Evolutionary conservation across 805 yeast species (phyloP).

Genomic region (Starmerella bombicola): DNA sequence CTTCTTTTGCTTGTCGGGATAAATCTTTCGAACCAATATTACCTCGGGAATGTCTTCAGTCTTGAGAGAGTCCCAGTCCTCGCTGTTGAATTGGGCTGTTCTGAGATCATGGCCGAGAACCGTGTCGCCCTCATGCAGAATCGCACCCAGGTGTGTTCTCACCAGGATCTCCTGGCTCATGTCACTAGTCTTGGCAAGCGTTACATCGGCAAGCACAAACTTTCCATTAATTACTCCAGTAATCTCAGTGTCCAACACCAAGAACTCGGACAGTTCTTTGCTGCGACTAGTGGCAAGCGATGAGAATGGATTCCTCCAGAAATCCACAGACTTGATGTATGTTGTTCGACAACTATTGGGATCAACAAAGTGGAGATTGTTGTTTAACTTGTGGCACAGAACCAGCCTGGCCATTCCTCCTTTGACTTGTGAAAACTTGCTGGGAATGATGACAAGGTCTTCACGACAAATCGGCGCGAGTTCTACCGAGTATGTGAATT

Average conservation of each 20-base stretch:
- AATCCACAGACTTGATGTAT: slow-evolving; percentile 57
- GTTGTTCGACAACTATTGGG: slow-evolving; percentile 67
- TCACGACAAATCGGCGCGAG: slow-evolving; percentile 95
- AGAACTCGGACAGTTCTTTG: slow-evolving; percentile 64
- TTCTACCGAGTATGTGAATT: slow-evolving; percentile 86
- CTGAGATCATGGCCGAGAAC: slow-evolving; percentile 80
- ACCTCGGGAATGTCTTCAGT: slow-evolving; percentile 50
- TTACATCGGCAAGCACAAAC: slow-evolving; percentile 74
- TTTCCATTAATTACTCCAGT: slow-evolving; percentile 69
- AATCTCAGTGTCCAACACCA: slow-evolving; percentile 89
- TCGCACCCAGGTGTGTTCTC: slow-evolving; percentile 85
- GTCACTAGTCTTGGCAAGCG: slow-evolving; percentile 81
- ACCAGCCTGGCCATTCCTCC: slow-evolving; percentile 76
- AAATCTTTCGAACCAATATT: slow-evolving; percentile 77
- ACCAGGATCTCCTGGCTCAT: slow-evolving; percentile 74
- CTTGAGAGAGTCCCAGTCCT: slow-evolving; percentile 32
- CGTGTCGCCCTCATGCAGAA: slow-evolving; percentile 92
- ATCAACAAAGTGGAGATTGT: slow-evolving; percentile 75
- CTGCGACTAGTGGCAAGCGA: slow-evolving; percentile 41
- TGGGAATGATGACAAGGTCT: slow-evolving; percentile 85
- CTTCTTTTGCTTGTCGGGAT: slow-evolving; percentile 56
- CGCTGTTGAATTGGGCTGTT: slow-evolving; percentile 67
- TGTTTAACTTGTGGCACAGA: slow-evolving; percentile 72
- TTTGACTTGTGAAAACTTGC: slow-evolving; percentile 65
- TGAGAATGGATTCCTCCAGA: slow-evolving; percentile 69